Conservation (phyloP, 352 stramenopile species). For the Hyphochytrium catenoides region DNA sequence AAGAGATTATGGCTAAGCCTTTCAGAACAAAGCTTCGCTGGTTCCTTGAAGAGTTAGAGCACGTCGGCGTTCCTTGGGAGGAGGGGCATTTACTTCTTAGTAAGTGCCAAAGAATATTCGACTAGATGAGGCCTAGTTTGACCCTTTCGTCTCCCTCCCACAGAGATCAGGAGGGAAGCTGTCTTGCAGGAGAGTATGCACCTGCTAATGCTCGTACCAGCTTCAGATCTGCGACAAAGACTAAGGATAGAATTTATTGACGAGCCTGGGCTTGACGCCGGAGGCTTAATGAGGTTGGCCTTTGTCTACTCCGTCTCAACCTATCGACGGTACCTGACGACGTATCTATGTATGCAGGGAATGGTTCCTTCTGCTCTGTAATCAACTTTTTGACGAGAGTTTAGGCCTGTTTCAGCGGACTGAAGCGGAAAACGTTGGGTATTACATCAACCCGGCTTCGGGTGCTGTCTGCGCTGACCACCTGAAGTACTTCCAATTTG, state of each 20-base stretch:
- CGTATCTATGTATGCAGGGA: slow-evolving; percentile 46
- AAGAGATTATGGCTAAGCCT: slow-evolving; percentile 31
- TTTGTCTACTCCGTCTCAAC: no score
- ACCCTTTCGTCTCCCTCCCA: background rate
- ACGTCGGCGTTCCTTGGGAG: slow-evolving; percentile 41
- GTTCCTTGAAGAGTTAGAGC: slow-evolving; percentile 42
- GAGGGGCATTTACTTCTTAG: slow-evolving; percentile 43
- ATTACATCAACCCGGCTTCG: slow-evolving; percentile 49
- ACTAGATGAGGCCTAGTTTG: background rate
- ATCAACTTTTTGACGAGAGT: slow-evolving; percentile 43
- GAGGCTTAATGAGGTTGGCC: slow-evolving; percentile 17
- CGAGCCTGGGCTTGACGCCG: slow-evolving; percentile 40
- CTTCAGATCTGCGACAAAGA: slow-evolving; percentile 31
- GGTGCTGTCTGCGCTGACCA: slow-evolving; percentile 32
- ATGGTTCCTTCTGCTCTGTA: slow-evolving; percentile 42
- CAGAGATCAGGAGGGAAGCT: slow-evolving; percentile 34
- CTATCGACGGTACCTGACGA: no score
- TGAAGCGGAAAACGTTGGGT: slow-evolving; percentile 33
- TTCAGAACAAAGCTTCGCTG: slow-evolving; percentile 44
- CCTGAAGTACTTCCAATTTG: slow-evolving; percentile 38
- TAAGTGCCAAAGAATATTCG: no score
- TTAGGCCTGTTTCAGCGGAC: slow-evolving; percentile 42
- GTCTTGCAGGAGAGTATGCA: slow-evolving; percentile 53
- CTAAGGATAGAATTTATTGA: slow-evolving; percentile 58
- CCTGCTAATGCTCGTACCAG: slow-evolving; percentile 40